Evolutionary conservation across 1,284 basidiomycete species (phyloP).

Genomic region (Ustilago xerochloae): DNA sequence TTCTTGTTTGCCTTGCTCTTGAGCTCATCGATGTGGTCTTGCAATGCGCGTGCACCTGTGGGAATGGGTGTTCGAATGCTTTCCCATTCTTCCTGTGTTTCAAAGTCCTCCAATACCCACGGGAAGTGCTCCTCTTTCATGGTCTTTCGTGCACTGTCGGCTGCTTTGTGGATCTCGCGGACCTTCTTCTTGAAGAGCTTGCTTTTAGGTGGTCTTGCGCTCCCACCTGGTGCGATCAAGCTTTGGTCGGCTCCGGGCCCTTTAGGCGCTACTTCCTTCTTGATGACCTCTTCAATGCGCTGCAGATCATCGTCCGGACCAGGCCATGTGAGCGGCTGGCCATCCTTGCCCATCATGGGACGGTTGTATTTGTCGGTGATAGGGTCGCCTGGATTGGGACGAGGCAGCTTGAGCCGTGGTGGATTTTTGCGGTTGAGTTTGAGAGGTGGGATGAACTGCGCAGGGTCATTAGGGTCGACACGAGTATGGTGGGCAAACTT

Average conservation of each 20-base stretch:
- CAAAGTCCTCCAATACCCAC: constrained; percentile 67
- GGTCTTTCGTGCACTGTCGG: constrained; percentile 59
- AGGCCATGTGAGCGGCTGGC: constrained; percentile 56
- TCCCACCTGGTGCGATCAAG: constrained; percentile 52
- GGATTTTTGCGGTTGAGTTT: constrained; percentile 67
- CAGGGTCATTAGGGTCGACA: constrained; percentile 59
- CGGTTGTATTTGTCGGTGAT: constrained; percentile 61
- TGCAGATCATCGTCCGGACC: constrained; percentile 50
- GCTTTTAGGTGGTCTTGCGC: constrained; percentile 41
- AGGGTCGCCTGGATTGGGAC: constrained; percentile 59
- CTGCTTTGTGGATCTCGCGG: constrained; percentile 65
- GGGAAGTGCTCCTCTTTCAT: constrained; percentile 65
- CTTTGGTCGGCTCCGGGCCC: constrained; percentile 43
- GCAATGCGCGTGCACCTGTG: constrained; percentile 54
- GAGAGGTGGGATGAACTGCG: constrained; percentile 62
- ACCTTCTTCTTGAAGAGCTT: constrained; percentile 64
- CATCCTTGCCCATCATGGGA: constrained; percentile 57
- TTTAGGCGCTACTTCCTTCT: constrained; percentile 34
- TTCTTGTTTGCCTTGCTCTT: constrained; percentile 18
- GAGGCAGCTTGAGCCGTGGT: constrained; percentile 60
- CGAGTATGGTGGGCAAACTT: constrained; percentile 63
- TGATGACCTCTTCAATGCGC: constrained; percentile 48
- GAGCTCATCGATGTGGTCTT: constrained; percentile 45
- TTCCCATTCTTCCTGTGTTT: constrained; percentile 65
- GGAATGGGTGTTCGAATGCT: constrained; percentile 53